Percentiles rank a stretch among this genome's conserved stretches.
Evolutionary conservation across 768 basidiomycete genomes (phyloP).

Genomic region (Termitomyces sp.): DNA sequence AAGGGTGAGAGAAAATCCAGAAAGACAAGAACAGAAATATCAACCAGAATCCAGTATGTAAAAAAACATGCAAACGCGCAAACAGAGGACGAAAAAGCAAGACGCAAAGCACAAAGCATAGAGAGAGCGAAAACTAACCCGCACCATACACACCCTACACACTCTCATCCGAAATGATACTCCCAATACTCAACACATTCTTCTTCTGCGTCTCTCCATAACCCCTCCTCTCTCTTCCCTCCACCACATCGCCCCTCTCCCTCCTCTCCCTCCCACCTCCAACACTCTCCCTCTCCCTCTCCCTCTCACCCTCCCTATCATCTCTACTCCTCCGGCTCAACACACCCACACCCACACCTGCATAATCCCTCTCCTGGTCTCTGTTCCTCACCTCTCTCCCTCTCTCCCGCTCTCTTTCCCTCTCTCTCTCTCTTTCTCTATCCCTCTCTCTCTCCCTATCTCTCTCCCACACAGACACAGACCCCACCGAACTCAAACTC

Average conservation of each 20-base stretch:
- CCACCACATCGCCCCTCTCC: constrained; percentile 14
- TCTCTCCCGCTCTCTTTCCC: constrained; percentile 3
- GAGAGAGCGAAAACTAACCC: too few relatives aligned
- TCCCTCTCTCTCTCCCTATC: background rate
- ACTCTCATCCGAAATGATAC: constrained; percentile 46
- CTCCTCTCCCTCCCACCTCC: constrained; percentile 7
- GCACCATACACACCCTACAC: background rate
- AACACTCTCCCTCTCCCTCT: background rate
- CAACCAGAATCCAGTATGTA: too few relatives aligned
- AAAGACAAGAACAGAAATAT: too few relatives aligned
- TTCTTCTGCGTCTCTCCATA: constrained; percentile 39
- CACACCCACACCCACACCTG: too few relatives aligned
- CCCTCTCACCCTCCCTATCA: background rate
- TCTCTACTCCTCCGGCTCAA: background rate
- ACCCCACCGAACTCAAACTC: background rate
- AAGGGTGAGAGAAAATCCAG: too few relatives aligned
- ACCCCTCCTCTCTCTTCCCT: constrained; percentile 6
- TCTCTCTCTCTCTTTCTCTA: constrained; percentile 15
- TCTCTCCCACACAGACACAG: background rate
- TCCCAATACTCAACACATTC: constrained; percentile 64
- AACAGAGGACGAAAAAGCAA: background rate
- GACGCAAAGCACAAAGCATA: background rate
- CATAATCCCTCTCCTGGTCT: background rate
- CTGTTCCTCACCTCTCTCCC: background rate
- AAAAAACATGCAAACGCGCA: background rate